Evolutionary conservation across 345 rosid species (phyloP).

Genomic region (Boechera retrofracta): DNA sequence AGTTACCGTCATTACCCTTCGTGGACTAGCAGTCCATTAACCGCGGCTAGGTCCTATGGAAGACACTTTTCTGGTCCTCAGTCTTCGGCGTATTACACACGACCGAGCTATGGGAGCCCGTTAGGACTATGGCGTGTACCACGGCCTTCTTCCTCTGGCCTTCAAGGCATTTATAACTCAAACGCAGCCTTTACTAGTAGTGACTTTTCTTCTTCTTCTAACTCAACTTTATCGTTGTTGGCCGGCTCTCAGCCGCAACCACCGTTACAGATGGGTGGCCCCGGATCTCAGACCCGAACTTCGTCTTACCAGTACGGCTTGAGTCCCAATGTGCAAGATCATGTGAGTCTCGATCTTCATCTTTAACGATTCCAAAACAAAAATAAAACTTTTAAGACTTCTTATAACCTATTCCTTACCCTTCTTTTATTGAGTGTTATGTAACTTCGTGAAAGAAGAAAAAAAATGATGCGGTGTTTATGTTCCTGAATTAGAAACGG

Average conservation of each 20-base stretch:
- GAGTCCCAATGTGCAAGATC: constrained; percentile 40
- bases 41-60: constrained; percentile 25
- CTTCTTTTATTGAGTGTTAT: neutral
- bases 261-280: constrained; percentile 14
- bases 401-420: neutral
- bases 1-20: constrained; percentile 38
- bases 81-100: neutral
- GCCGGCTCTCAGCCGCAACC: constrained; percentile 34
- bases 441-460: neutral
- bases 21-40: constrained; percentile 31
- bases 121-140: constrained; percentile 36
- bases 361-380: constrained; percentile 19
- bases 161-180: constrained; percentile 36
- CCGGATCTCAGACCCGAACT: constrained; percentile 27
- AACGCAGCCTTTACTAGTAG: constrained; percentile 21
- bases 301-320: constrained; percentile 34
- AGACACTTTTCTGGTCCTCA: constrained; percentile 10
- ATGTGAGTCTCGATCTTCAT: constrained; percentile 52
- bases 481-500: constrained; percentile 15
- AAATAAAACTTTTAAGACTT: neutral
- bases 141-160: constrained; percentile 13
- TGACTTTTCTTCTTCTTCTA: constrained; percentile 15
- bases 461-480: constrained; percentile 4
- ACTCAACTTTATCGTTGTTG: constrained; percentile 22
- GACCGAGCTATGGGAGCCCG: constrained; percentile 34